Evolutionary conservation across 2,329 filamentous ascomycete genomes (phyloP).

Genomic region (Botryosphaeria agaves): DNA sequence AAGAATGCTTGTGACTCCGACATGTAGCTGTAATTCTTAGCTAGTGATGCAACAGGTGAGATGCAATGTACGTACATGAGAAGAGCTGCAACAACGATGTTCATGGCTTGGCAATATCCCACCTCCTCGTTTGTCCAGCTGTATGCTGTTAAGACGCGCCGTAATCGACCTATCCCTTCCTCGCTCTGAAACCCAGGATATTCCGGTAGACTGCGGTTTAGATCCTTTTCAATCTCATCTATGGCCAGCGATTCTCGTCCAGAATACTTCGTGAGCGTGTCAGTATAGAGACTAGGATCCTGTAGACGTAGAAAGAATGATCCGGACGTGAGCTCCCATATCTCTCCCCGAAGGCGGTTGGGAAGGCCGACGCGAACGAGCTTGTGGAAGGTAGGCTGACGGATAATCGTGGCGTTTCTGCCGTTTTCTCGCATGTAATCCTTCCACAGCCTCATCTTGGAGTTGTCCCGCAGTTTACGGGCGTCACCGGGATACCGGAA

Average conservation of each 20-base stretch:
- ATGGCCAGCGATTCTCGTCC: constrained; percentile 87
- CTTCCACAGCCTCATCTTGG: constrained; percentile 95
- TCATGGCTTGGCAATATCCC: constrained; percentile 98
- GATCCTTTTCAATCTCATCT: constrained; percentile 96
- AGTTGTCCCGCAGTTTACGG: constrained; percentile 80
- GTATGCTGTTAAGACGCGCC: constrained; percentile 87
- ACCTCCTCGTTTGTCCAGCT: constrained; percentile 94
- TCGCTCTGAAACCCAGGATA: constrained; percentile 96
- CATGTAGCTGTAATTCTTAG: constrained; percentile 57
- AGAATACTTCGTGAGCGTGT: constrained; percentile 68
- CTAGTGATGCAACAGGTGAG: constrained; percentile 1
- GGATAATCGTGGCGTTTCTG: constrained; percentile 76
- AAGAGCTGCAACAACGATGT: constrained; percentile 94
- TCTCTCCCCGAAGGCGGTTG: constrained; percentile 80
- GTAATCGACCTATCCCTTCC: constrained; percentile 78
- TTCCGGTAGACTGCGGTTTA: constrained; percentile 90
- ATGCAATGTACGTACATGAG: constrained; percentile 46
- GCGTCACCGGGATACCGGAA: constrained; percentile 93
- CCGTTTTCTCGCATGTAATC: constrained; percentile 91
- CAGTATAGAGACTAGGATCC: constrained; percentile 64
- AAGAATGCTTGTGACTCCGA: constrained; percentile 94
- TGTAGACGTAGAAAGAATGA: constrained; percentile 79
- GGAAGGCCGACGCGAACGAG: constrained; percentile 89
- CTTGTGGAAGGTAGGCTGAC: constrained; percentile 95
- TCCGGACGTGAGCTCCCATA: constrained; percentile 90